A percentile compares a stretch with the other conserved stretches of the same genome.
Conservation (phyloP, 2,329 filamentous ascomycete genomes). For the Blastomyces silverae region DNA sequence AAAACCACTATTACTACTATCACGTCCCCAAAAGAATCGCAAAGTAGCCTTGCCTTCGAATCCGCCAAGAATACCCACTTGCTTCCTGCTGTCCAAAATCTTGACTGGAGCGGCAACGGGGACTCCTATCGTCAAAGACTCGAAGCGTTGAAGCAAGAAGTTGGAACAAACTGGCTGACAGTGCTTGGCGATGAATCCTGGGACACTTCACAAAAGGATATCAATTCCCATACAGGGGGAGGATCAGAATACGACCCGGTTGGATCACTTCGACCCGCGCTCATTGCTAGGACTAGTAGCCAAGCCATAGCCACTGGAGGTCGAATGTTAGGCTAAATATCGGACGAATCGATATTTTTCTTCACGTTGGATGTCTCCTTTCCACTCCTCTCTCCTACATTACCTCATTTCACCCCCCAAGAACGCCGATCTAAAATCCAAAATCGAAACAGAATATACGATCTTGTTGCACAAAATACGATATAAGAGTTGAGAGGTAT, state of each 20-base stretch:
- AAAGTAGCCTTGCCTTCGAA: slow-evolving; percentile 11
- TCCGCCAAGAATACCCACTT: slow-evolving; percentile 19
- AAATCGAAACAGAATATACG: neutral
- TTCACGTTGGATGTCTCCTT: neutral
- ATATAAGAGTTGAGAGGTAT: slow-evolving; percentile 11
- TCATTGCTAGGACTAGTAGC: slow-evolving; percentile 33
- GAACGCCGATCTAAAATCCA: neutral
- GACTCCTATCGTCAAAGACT: slow-evolving; percentile 84
- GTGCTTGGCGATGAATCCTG: slow-evolving; percentile 71
- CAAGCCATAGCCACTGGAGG: slow-evolving; percentile 40
- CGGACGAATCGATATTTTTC: neutral
- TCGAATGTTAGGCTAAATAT: slow-evolving; percentile 32
- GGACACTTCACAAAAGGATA: slow-evolving; percentile 35
- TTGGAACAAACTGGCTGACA: slow-evolving; percentile 81
- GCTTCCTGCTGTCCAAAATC: slow-evolving; percentile 25
- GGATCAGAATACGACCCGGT: slow-evolving; percentile 31
- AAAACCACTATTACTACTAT: neutral
- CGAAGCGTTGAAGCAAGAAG: slow-evolving; percentile 73
- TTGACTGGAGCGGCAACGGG: slow-evolving; percentile 48
- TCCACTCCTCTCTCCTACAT: neutral
- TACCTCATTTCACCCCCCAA: neutral
- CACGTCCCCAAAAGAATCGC: slow-evolving; percentile 7
- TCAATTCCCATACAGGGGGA: slow-evolving; percentile 27
- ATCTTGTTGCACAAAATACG: neutral
- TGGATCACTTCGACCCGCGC: slow-evolving; percentile 29